A percentile compares a stretch with the other conserved stretches of the same genome.
phyloP scores from a whole-genome alignment of 192 early-diverging fungal genomes.

The Piromyces finnis region DNA sequence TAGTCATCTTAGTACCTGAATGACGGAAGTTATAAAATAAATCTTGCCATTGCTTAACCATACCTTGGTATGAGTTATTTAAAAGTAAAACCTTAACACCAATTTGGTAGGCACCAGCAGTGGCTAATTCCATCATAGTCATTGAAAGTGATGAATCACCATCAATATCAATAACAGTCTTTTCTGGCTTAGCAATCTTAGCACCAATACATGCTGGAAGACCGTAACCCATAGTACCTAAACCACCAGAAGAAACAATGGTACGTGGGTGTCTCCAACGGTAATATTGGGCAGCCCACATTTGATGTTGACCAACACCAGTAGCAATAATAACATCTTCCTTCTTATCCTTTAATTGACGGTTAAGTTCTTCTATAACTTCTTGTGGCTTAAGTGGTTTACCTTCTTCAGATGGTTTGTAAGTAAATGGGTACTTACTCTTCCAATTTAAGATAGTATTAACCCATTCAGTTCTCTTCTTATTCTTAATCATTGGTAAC shows the following conservation, averaged over 20 bases:
- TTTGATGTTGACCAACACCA: slow-evolving; percentile 97
- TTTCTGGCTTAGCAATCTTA: slow-evolving; percentile 82
- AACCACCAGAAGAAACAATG: slow-evolving; percentile 86
- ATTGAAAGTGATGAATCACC: slow-evolving; percentile 97
- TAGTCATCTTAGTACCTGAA: slow-evolving; percentile 82
- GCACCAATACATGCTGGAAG: slow-evolving; percentile 91
- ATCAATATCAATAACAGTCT: slow-evolving; percentile 95
- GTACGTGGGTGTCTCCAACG: slow-evolving; percentile 77
- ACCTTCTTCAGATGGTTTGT: slow-evolving; percentile 27
- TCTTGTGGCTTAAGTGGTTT: slow-evolving; percentile 77
- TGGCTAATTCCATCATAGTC: slow-evolving; percentile 97
- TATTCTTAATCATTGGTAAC: slow-evolving; percentile 50
- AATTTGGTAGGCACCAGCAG: slow-evolving; percentile 93
- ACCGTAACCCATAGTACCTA: slow-evolving; percentile 98
- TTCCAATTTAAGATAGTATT: slow-evolving; percentile 73
- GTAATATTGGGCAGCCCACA: slow-evolving; percentile 96
- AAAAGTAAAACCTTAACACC: slow-evolving; percentile 89
- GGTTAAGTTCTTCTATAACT: slow-evolving; percentile 79
- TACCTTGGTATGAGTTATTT: slow-evolving; percentile 99
- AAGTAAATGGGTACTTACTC: slow-evolving; percentile 76
- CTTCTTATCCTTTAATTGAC: slow-evolving; percentile 63
- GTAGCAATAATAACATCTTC: slow-evolving; percentile 88
- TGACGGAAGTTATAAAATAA: slow-evolving; percentile 96
- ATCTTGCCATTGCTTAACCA: slow-evolving; percentile 79
- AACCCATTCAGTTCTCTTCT: slow-evolving; percentile 66